phyloP scores from a whole-genome alignment of 805 yeast genomes.

The Cyberlindnera amylophila region DNA sequence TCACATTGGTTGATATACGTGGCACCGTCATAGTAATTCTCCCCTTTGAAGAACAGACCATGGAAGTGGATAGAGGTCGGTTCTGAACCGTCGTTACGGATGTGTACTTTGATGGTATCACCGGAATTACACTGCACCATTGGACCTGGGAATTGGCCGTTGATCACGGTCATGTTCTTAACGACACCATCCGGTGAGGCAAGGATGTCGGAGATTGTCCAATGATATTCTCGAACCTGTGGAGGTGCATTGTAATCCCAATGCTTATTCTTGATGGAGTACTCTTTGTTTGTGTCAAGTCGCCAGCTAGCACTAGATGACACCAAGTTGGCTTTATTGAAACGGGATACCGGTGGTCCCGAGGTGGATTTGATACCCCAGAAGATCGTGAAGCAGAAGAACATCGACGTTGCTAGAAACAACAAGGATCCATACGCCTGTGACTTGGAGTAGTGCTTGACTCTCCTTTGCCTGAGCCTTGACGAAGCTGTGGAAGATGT shows the following conservation, averaged over 20 bases:
- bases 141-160: constrained; percentile 49
- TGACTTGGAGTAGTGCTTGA: constrained; percentile 1
- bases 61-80: constrained; percentile 50
- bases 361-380: constrained; percentile 10
- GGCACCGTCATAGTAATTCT: constrained; percentile 50
- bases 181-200: constrained; percentile 30
- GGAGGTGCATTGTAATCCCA: constrained; percentile 23
- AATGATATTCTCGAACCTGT: constrained; percentile 24
- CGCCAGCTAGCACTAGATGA: constrained; percentile 21
- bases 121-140: constrained; percentile 40
- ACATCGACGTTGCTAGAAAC: neutral
- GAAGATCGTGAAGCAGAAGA: constrained; percentile 5
- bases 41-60: constrained; percentile 42
- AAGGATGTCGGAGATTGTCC: constrained; percentile 21
- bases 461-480: constrained; percentile 1
- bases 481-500: neutral
- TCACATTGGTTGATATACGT: constrained; percentile 48
- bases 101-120: constrained; percentile 41
- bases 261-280: constrained; percentile 16
- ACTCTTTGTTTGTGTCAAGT: constrained; percentile 26
- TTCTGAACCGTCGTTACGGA: constrained; percentile 36
- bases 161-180: constrained; percentile 33
- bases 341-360: constrained; percentile 9
- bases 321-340: constrained; percentile 3
- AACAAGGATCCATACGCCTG: constrained; percentile 1